Evolutionary conservation across 495 filamentous ascomycete genomes (phyloP).

Genomic region (Podospora bellae-mahoneyi): DNA sequence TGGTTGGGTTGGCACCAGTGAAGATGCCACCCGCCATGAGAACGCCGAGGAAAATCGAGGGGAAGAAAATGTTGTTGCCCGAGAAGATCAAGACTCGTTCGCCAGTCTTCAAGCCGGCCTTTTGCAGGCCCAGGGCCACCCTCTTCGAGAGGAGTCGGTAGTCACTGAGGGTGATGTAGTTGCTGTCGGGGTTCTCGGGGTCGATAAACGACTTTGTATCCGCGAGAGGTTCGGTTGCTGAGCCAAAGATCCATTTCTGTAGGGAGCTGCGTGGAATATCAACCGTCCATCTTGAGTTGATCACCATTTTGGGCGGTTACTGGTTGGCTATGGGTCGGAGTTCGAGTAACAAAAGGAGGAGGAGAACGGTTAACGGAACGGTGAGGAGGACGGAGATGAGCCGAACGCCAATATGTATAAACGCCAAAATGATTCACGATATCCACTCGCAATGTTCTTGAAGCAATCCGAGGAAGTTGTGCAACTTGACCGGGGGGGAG

Average conservation of each 20-base stretch:
- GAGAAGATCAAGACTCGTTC: slow-evolving; percentile 74
- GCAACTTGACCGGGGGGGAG: background rate
- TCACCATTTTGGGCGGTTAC: slow-evolving; percentile 32
- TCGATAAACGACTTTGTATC: slow-evolving; percentile 46
- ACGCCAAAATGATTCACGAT: background rate
- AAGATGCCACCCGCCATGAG: slow-evolving; percentile 78
- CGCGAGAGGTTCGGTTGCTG: slow-evolving; percentile 30
- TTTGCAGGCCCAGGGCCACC: slow-evolving; percentile 65
- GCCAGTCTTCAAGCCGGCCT: slow-evolving; percentile 60
- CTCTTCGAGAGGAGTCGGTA: slow-evolving; percentile 70
- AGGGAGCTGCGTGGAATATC: slow-evolving; percentile 39
- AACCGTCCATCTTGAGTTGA: slow-evolving; percentile 44
- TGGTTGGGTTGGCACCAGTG: slow-evolving; percentile 75
- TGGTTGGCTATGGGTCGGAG: background rate
- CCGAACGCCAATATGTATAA: background rate
- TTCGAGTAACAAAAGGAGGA: background rate
- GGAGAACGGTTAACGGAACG: background rate
- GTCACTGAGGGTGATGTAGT: slow-evolving; percentile 38
- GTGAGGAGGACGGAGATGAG: background rate
- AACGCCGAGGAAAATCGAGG: slow-evolving; percentile 66
- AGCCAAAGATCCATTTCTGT: slow-evolving; percentile 41
- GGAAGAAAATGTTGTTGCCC: slow-evolving; percentile 70
- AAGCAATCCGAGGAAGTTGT: background rate
- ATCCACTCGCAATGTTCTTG: background rate
- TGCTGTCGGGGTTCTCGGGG: slow-evolving; percentile 53